Percentiles rank a stretch among this genome's conserved stretches.
Evolutionary conservation across 106 monocot genomes (phyloP).

Genomic region (Alisma plantagoaquatica): DNA sequence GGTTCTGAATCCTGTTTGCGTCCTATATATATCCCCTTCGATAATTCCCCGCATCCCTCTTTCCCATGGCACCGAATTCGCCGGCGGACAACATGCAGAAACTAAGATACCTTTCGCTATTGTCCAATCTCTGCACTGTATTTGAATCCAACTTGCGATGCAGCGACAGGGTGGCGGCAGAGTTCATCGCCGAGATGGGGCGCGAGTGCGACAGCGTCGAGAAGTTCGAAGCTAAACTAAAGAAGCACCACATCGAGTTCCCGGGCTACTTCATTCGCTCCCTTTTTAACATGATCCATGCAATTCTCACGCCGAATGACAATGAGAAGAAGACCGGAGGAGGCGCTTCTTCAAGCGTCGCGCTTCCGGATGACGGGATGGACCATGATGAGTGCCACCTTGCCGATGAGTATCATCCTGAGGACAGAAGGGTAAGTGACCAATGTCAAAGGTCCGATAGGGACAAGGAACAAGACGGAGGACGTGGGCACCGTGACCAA

Average conservation of each 20-base stretch:
- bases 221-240: constrained; percentile 70
- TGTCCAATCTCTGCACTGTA: constrained; percentile 68
- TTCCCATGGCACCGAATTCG: no score
- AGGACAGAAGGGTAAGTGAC: constrained; percentile 47
- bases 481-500: neutral
- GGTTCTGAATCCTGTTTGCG: no score
- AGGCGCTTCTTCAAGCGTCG: constrained; percentile 32
- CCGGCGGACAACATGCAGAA: constrained; percentile 7
- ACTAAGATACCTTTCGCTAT: constrained; percentile 75
- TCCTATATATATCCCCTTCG: no score
- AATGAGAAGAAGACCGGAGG: constrained; percentile 4
- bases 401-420: constrained; percentile 29
- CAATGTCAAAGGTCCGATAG: constrained; percentile 8
- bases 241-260: constrained; percentile 71
- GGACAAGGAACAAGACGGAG: neutral
- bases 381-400: constrained; percentile 6
- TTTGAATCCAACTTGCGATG: constrained; percentile 57
- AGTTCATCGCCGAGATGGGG: constrained; percentile 85
- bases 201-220: constrained; percentile 38
- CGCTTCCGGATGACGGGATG: constrained; percentile 50
- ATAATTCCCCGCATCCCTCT: no score
- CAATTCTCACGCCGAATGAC: constrained; percentile 55
- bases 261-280: constrained; percentile 86
- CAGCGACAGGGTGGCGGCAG: constrained; percentile 68
- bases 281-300: constrained; percentile 84